Percentiles rank a stretch among this genome's conserved stretches.
Conservation (phyloP, 2,329 filamentous ascomycete genomes). For the Phialophora chinensis region DNA sequence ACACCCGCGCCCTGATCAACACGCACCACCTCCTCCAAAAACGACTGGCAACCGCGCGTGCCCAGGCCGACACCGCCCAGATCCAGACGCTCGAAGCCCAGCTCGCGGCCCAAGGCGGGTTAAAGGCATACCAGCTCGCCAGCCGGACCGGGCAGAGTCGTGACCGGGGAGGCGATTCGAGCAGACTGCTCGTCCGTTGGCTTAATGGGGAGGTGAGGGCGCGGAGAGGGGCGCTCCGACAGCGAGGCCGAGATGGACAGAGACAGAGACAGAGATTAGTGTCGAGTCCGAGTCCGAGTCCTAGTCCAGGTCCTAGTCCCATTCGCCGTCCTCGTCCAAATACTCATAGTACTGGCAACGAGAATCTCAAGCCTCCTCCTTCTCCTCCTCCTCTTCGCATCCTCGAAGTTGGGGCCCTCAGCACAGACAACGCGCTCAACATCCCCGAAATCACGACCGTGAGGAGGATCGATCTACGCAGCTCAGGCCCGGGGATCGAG, state of each 20-base stretch:
- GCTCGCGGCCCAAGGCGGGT: constrained; percentile 63
- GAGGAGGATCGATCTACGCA: constrained; percentile 83
- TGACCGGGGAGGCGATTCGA: constrained; percentile 68
- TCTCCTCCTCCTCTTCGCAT: constrained; percentile 54
- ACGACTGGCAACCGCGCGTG: constrained; percentile 58
- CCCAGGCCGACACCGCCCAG: constrained; percentile 50
- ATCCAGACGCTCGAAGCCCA: constrained; percentile 54
- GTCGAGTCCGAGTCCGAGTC: no score
- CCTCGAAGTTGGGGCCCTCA: constrained; percentile 88
- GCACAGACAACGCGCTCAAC: constrained; percentile 79
- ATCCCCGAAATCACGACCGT: constrained; percentile 51
- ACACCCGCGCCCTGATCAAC: constrained; percentile 64
- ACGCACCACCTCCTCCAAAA: constrained; percentile 67
- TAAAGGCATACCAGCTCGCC: constrained; percentile 66
- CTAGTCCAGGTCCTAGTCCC: no score
- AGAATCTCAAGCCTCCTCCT: not conserved
- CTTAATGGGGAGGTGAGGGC: constrained; percentile 44
- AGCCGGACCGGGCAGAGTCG: constrained; percentile 67
- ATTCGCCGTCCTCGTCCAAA: no score
- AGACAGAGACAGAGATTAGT: no score
- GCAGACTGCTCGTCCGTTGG: constrained; percentile 65
- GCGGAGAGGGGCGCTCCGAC: constrained; percentile 9
- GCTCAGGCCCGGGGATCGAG: constrained; percentile 75
- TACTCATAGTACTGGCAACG: not conserved
- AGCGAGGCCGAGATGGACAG: not conserved